Base-by-base conservation (phyloP, 257 asterid genomes). In the Lycium ferocissimum region DNA sequence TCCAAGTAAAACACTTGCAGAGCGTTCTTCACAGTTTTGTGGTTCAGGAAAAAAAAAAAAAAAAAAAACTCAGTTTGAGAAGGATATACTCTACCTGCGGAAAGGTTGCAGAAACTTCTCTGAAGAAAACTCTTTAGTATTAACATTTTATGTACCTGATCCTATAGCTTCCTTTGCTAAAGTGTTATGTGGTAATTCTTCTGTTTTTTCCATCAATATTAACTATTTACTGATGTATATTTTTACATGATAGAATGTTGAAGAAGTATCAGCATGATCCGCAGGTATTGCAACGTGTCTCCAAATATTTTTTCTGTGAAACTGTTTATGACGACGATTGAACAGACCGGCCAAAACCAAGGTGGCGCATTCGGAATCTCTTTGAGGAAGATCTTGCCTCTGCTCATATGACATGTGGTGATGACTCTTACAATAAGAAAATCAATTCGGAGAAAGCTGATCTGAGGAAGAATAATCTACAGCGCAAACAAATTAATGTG, bases 231-330 rank as follows among this genome's bases (percentile, higher is more conserved):
- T 58, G 80, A 83, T 69, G 9, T 37, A 66, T 79, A 61, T 84
- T 86, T 85, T 57, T 4, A 22, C 58, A 66, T 83, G 84, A 59
- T 88, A 96, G 99, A 91, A 82, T 94, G 93, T 56, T 93, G 92
- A 86, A 61, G 85, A 92, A 72, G 86, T 81, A 88, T 81, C 86
- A n/a, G 43, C 47, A 89, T 79, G 75, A 92, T 83, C 92, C 94
- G 1, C 83, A 82, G 88, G 88, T 87, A 83, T 86, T 86, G 85
- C 85, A 80, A 81, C 88, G 79, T 18, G 72, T 92, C 82, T 91
- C 97, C 43, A 92, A 92, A 89, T 88, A 93, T 87, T 96, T 93
- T 72, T 92, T 90, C 89, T 82, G 88, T 0, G 98, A 94, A 89
- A 85, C 89, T 89, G 97, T 94, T 67, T 93, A 87, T 79, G 87